Evolutionary conservation across 768 basidiomycete genomes (phyloP), one percentile per base, ranked within the genome.

Genomic region (Lentinula lateritia): DNA sequence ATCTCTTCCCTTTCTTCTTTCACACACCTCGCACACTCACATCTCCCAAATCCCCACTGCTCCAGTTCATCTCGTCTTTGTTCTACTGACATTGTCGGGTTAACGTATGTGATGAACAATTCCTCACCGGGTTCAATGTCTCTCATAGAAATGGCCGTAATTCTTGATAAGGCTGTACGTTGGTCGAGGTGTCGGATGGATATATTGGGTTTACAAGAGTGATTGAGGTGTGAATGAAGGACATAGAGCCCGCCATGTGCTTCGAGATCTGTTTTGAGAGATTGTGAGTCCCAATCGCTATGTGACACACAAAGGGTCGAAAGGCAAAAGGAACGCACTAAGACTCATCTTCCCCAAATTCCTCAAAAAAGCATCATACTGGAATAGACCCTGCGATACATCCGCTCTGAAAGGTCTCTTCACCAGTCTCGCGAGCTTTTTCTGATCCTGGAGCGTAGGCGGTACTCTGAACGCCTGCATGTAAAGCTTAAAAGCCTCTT

Each of bases 201-300:
- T 52, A 87, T 66, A 71, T 93, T 95, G 0, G 94, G 92, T 16
- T 75, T 71, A 72, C 94, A 97, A 6, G 82, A 82, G 71, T 97
- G 94, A 72, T 96, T 97, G 35, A 95, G 72, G 66, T 95, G 91
- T 2, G 93, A 89, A 70, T 95, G 93, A 5, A 95, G 80, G 20
- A 81, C 82, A 73, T 95, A 96, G 9, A 96, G 76, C 2, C 93
- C 93, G 2, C 92, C 93, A 59, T 94, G 91, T 1, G 88, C 84
- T 74, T 95, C 93, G 55, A 94, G 76, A 68, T 94, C 89, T 89
- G 56, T 6, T 9, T 43, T 23, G 56, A 23, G 6, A 35, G 23
- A 16, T 41, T 18, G 42, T 46, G 15, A 50, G 50, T 43, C 43
- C 23, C 18, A 20, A 62, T 59, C 2, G 28, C 20, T 23, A 23